phyloP scores from a whole-genome alignment of 2,329 filamentous ascomycete genomes.

The Trichoderma pleuroti region DNA sequence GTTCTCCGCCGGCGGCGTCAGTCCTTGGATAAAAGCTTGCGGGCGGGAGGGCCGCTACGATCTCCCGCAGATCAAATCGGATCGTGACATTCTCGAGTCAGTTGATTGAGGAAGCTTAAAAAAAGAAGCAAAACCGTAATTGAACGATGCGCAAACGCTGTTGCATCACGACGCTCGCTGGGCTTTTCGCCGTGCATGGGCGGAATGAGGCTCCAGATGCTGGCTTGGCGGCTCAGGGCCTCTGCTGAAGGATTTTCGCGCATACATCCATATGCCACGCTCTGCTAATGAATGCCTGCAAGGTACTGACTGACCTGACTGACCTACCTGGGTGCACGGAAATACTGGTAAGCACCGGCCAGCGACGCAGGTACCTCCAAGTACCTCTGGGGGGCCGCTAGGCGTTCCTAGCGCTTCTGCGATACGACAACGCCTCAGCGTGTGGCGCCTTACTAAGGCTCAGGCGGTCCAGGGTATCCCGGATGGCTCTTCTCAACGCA shows the following conservation, averaged over 20 bases:
- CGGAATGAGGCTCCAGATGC: neutral
- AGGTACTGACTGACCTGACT: too few relatives aligned
- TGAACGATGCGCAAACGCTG: neutral
- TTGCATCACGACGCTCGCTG: neutral
- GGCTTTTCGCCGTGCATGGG: neutral
- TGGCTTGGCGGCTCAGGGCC: neutral
- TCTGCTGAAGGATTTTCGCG: neutral
- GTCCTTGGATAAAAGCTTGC: neutral
- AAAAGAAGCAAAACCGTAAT: neutral
- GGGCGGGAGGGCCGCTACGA: slow-evolving; percentile 9
- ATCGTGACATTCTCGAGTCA: neutral
- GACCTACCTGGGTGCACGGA: neutral
- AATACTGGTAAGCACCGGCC: neutral
- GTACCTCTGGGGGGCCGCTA: neutral
- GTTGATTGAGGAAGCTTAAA: neutral
- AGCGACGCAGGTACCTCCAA: neutral
- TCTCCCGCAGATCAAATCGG: slow-evolving; percentile 11
- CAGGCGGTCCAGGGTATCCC: neutral
- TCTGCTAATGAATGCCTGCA: too few relatives aligned
- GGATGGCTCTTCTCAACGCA: neutral
- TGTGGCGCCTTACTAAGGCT: neutral
- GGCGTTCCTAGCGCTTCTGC: neutral
- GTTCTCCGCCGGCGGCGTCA: neutral
- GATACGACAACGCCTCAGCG: neutral
- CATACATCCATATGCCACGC: neutral